Percentiles rank a stretch among this genome's conserved stretches.
Evolutionary conservation across 163 green algal species (phyloP).

Genomic region (Dunaliella salina): DNA sequence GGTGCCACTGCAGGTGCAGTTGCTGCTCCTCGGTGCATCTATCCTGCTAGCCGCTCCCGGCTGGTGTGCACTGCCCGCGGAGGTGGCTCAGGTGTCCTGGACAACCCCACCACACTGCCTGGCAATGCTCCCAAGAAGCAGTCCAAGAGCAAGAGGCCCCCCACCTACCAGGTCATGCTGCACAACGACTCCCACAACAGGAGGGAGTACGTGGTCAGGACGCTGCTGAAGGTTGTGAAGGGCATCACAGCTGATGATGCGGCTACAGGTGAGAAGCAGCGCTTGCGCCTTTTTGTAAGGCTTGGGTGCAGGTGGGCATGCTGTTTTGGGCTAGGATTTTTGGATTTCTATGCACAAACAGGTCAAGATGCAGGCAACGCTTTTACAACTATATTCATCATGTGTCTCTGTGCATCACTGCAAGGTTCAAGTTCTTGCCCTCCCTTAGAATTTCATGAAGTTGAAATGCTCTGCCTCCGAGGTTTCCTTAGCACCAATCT

Average conservation of each 20-base stretch:
- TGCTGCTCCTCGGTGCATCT: neutral
- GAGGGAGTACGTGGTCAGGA: constrained; percentile 84
- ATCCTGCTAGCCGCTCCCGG: neutral
- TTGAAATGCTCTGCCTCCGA: no score
- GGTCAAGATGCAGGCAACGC: no score
- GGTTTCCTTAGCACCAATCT: no score
- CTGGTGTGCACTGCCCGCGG: neutral
- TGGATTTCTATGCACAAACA: no score
- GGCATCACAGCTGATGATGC: constrained; percentile 71
- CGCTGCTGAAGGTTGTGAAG: constrained; percentile 75
- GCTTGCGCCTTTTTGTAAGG: neutral
- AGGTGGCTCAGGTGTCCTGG: neutral
- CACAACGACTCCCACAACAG: constrained; percentile 89
- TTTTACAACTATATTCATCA: no score
- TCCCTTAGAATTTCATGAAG: no score
- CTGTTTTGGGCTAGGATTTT: no score
- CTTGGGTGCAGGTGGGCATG: no score
- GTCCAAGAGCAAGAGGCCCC: constrained; percentile 51
- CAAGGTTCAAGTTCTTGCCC: no score
- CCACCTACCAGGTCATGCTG: constrained; percentile 80
- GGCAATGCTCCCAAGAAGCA: constrained; percentile 8
- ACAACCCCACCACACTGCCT: neutral
- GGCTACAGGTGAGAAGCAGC: constrained; percentile 21
- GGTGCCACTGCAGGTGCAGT: neutral
- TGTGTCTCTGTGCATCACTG: no score